Percentiles rank a stretch among this genome's conserved stretches.
Conservation (phyloP, 2,329 filamentous ascomycete species). For the Ophiostoma triangulosporum region DNA sequence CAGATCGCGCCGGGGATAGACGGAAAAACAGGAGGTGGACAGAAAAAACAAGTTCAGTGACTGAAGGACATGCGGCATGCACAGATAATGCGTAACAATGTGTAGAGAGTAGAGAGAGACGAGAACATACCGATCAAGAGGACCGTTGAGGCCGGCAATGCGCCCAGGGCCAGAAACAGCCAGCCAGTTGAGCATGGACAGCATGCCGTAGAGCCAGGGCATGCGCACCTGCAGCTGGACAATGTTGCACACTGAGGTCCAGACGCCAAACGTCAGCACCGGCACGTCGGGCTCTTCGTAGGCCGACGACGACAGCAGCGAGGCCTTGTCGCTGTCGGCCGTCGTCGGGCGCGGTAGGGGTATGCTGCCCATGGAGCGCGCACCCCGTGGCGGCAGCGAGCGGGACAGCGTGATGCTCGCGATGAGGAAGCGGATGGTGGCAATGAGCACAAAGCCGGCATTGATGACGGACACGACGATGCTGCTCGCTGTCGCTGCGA, state of each 20-base stretch:
- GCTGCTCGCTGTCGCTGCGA: slow-evolving; percentile 20
- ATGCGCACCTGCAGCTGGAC: slow-evolving; percentile 66
- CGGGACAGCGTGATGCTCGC: slow-evolving; percentile 53
- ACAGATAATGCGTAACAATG: too few relatives aligned
- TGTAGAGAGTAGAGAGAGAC: not conserved
- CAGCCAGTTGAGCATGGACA: slow-evolving; percentile 65
- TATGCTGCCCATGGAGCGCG: not conserved
- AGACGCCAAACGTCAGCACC: slow-evolving; percentile 64
- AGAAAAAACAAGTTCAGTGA: slow-evolving; percentile 9
- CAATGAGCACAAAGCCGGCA: slow-evolving; percentile 40
- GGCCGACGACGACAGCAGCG: slow-evolving; percentile 2
- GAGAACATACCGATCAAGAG: slow-evolving; percentile 77
- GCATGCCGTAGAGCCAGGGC: slow-evolving; percentile 73
- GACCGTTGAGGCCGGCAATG: slow-evolving; percentile 60
- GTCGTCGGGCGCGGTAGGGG: slow-evolving; percentile 15
- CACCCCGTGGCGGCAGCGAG: slow-evolving; percentile 44
- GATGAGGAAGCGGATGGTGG: slow-evolving; percentile 51
- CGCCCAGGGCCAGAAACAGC: slow-evolving; percentile 60
- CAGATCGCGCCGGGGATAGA: too few relatives aligned
- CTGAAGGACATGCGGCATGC: slow-evolving; percentile 7
- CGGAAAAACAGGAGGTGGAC: too few relatives aligned
- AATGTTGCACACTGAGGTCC: slow-evolving; percentile 59
- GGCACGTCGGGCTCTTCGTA: slow-evolving; percentile 30
- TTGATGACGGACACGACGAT: slow-evolving; percentile 46
- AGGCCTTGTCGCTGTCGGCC: slow-evolving; percentile 7